phyloP scores from a whole-genome alignment of 208 protist genomes.

The Endotrypanum monterogeii region DNA sequence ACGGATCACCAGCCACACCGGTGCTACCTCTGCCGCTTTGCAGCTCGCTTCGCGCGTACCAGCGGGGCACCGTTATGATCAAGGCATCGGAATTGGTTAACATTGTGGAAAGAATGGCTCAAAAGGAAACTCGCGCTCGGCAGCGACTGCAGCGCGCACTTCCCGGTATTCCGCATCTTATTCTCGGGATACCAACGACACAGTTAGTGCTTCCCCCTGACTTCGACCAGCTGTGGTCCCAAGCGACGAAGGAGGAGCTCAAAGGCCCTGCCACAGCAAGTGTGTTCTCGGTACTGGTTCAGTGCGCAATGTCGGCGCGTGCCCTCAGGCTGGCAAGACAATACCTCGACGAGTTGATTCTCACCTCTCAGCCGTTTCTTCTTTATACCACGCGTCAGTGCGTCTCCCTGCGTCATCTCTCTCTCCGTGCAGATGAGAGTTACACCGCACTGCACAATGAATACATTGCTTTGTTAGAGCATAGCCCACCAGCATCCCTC shows the following conservation, averaged over 20 bases:
- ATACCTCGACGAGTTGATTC: conserved; percentile 35
- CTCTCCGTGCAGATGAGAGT: conserved; percentile 30
- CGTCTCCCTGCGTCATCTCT: conserved; percentile 45
- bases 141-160: conserved; percentile 4
- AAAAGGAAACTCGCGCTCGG: conserved; percentile 8
- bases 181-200: conserved; percentile 19
- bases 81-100: conserved; percentile 1
- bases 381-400: conserved; percentile 47
- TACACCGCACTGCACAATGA: conserved; percentile 25
- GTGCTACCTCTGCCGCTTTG: not conserved
- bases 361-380: conserved; percentile 40
- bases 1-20: not conserved
- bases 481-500: not conserved
- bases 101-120: conserved; percentile 16
- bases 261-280: not conserved
- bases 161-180: conserved; percentile 9
- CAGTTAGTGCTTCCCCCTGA: conserved; percentile 13
- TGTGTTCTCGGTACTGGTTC: conserved; percentile 3
- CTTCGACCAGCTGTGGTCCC: conserved; percentile 15
- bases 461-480: not conserved
- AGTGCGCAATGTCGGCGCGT: conserved; percentile 11
- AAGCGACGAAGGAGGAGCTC: conserved; percentile 1
- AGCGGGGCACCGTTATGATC: not conserved
- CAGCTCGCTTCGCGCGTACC: not conserved
- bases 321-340: conserved; percentile 11